A percentile compares a stretch with the other conserved stretches of the same genome.
Conservation (phyloP, 176 grass and related monocot species). For the Zea luxurians region DNA sequence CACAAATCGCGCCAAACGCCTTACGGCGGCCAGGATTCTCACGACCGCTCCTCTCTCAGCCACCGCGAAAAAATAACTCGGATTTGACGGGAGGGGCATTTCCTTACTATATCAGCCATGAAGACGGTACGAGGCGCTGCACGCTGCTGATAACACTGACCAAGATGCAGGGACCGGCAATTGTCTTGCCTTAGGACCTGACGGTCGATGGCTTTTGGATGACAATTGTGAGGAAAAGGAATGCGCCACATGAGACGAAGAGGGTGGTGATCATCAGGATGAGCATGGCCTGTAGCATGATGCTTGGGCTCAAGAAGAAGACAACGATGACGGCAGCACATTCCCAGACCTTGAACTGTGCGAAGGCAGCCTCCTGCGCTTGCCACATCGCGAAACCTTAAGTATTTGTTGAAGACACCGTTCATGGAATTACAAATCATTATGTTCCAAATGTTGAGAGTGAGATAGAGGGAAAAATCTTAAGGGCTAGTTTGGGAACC, state of each 20-base stretch:
- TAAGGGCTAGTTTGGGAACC: too few species aligned
- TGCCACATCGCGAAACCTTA: constrained; percentile 21
- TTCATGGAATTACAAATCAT: constrained; percentile 35
- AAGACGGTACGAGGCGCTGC: background rate
- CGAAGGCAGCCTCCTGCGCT: constrained; percentile 81
- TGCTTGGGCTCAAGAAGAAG: constrained; percentile 76
- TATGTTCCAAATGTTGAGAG: background rate
- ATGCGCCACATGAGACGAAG: constrained; percentile 50
- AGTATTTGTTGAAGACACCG: constrained; percentile 31
- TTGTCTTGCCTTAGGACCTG: constrained; percentile 41
- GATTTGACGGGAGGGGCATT: background rate
- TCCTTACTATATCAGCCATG: background rate
- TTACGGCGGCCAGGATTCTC: too few species aligned
- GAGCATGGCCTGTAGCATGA: constrained; percentile 76
- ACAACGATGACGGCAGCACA: constrained; percentile 64
- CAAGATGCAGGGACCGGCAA: background rate
- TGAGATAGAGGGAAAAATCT: background rate
- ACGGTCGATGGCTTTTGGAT: constrained; percentile 34
- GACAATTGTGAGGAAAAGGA: constrained; percentile 58
- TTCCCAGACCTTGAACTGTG: constrained; percentile 89
- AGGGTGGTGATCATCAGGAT: constrained; percentile 53
- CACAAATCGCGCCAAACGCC: too few species aligned
- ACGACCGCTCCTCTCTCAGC: too few species aligned
- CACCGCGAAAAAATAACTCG: background rate
- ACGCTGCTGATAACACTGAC: background rate